Base-by-base conservation (phyloP, 352 stramenopile genomes). In the Phytophthora vignae region DNA sequence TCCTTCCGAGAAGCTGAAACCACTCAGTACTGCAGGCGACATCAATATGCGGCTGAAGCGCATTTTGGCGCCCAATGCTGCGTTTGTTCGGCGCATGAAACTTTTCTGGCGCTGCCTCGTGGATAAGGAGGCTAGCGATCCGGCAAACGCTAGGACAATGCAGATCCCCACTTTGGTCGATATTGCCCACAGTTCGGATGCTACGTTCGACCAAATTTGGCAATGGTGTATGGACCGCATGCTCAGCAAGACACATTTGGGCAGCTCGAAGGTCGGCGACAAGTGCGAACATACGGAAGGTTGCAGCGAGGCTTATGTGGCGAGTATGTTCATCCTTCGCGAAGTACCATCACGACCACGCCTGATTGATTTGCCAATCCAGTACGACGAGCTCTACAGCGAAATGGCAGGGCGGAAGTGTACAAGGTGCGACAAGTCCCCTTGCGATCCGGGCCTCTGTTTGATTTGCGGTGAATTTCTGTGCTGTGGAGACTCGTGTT, bases 321-420 rank as follows among this genome's bases (percentile, higher is more conserved):
- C 90, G 36, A 96, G 88, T 71, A 95, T 96, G 88, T 96, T 96
- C 55, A 94, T 96, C 55, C 56, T 96, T 21, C 88, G 90, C 22
- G 88, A 96, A 59, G 62, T 83, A 8, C 58, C 74, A n/a, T 73
- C 65, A 25, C 80, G 81, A 40, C 87, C 87, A 21, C 84, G 81
- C 2, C 74, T 96, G 21, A 88, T 96, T n/a, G 77, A 94, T 12
- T 83, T 96, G 33, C 90, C 90, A 3, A 68, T 88, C 21, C 90
- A 96, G 67, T 96, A 94, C 73, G 90, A 96, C 64, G 88, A 93
- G 54, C 78, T 96, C 22, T 96, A 96, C 73, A 92, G 84, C 44
- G 73, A 85, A 48, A 83, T 95, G 73, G 82, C 84, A 10, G 87
- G 84, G 1, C 73, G 79, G 4, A 90, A 87, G 63, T 96, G 90